Base-by-base conservation (phyloP, 805 yeast species). In the Clavispora phyllophila region DNA sequence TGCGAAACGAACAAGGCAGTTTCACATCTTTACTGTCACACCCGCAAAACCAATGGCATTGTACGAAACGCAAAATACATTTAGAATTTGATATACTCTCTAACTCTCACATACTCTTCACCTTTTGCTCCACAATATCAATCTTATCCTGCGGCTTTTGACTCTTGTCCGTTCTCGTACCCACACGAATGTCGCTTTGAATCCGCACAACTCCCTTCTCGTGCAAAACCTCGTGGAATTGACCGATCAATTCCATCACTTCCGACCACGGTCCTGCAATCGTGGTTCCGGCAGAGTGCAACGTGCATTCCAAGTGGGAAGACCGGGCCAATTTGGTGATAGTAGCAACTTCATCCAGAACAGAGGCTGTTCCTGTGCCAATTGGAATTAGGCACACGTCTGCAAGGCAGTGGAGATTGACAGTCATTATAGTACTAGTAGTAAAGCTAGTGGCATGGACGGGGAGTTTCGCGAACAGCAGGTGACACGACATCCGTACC, bases 211-310 rank as follows among this genome's bases (percentile, higher is more conserved):
- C 79, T 1, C 95, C 95, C 4, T 72, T 71, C 8, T 53, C 50
- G 56, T 88, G 96, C 41, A 86, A 75, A 36, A 69, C 68, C 55
- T 82, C 81, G 56, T 88, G 96, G 53, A 87, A 66, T 51, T 78
- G 75, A 7, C 96, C 96, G 53, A 88, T 83, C 41, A 87, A 64
- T 26, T 72, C 78, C 79, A 81, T 83, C 1, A 89, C 96, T 42
- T 84, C 89, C 55, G 81, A 79, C 96, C 96, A 89, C n/a, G 88
- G 89, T 1, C 96, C 96, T 54, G 85, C 84, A 52, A 84, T 81
- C 2, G 96, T 87, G 6, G 96, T 88, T 3, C 96, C 96, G 2
- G 96, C 96, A 52, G 95, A 84, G 63, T 88, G 96, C 46, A 88
- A 67, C 1, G 86, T 79, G 48, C 83, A 79, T 39, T 80, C 72